Percentiles rank a stretch among this genome's conserved stretches.
Conservation (phyloP, 495 filamentous ascomycete species). For the Annulohypoxylon stygium region DNA sequence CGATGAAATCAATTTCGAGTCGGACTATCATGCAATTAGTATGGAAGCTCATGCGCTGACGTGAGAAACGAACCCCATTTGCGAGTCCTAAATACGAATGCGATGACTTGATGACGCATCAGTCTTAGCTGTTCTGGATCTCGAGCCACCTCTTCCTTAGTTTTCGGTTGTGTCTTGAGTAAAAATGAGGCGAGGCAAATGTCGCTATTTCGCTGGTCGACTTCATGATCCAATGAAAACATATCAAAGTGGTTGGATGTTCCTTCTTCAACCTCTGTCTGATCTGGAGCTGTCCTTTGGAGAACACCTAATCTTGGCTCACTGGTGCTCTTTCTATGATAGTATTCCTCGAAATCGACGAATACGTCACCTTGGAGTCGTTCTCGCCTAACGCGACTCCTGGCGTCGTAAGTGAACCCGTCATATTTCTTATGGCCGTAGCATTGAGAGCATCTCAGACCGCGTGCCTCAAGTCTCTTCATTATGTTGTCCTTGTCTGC, state of each 20-base stretch:
- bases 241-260: background rate
- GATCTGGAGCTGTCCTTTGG: conserved; percentile 4
- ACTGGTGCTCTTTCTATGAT: background rate
- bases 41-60: background rate
- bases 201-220: conserved; percentile 11
- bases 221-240: conserved; percentile 12
- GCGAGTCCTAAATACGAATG: conserved; percentile 12
- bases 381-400: conserved; percentile 1
- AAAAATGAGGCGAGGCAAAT: conserved; percentile 3
- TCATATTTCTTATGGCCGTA: conserved; percentile 37
- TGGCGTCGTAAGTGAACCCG: conserved; percentile 5
- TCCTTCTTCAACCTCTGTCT: conserved; percentile 10
- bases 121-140: background rate
- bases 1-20: conserved; percentile 17
- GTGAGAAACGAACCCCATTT: conserved; percentile 17
- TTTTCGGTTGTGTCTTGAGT: background rate
- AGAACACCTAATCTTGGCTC: conserved; percentile 16
- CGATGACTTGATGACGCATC: conserved; percentile 14
- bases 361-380: conserved; percentile 30
- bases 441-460: conserved; percentile 48
- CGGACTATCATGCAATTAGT: background rate
- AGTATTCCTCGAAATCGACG: conserved; percentile 27
- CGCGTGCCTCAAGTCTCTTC: conserved; percentile 48
- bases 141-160: background rate
- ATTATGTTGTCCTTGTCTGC: conserved; percentile 24